Base-by-base conservation (phyloP, 768 basidiomycete species). In the Kwoniella shandongensis region DNA sequence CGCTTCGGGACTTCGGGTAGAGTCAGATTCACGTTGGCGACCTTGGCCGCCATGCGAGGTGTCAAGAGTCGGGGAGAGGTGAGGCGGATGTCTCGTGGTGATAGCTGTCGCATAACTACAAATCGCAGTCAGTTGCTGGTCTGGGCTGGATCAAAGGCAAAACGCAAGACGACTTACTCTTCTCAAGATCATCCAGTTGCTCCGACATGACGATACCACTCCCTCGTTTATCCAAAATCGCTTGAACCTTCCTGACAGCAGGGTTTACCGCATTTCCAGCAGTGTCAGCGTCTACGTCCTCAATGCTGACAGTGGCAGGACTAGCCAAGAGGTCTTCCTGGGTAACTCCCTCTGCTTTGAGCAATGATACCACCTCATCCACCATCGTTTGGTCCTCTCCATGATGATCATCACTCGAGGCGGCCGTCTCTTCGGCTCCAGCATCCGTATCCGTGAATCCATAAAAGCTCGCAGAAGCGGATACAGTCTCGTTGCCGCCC, bases 61-160 rank as follows among this genome's bases (percentile, higher is more conserved):
- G 73, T 67, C 32, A 70, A 42, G 35, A 63, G 38, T 22, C 68
- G 53, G 4, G 67, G 70, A 1, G 70, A 69, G 2, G 72, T 74
- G 17, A 76, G 45, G 29, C 72, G 62, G 32, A 76, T 69, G 27
- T 76, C 75, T 6, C 70, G 64, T 1, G 75, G 75, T 4, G 73
- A 72, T 17, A 76, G 41, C 44, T 63, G 58, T n/a, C 70, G 71
- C 65, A 76, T 66, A 42, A 72, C 75, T 76, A n/a, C n/a, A n/a
- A n/a, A n/a, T n/a, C n/a, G n/a, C n/a, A n/a, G n/a, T n/a, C n/a
- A n/a, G n/a, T n/a, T n/a, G n/a, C n/a, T n/a, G n/a, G n/a, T n/a
- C n/a, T n/a, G n/a, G n/a, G n/a, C n/a, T n/a, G n/a, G 44, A 11
- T 22, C 25, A 25, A 27, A 45, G 41, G 25, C 11, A 17, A 8